phyloP scores from a whole-genome alignment of 2,329 filamentous ascomycete species.

The Byssoonygena ceratinophila region DNA sequence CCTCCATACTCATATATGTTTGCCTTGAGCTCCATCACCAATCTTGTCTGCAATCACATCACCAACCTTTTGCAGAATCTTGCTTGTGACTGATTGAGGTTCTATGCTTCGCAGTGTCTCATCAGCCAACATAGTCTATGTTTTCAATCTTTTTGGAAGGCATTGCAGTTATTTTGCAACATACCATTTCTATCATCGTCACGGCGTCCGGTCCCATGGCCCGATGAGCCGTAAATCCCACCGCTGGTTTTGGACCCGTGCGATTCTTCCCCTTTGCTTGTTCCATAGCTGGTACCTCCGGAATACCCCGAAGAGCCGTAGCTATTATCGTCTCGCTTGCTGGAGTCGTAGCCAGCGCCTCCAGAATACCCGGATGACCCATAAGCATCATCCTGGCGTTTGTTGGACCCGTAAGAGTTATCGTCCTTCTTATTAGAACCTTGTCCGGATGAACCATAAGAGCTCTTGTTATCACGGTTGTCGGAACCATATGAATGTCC shows the following conservation, averaged over 20 bases:
- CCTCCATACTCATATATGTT: neutral
- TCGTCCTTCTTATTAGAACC: slow-evolving; percentile 4
- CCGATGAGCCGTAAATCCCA: slow-evolving; percentile 3
- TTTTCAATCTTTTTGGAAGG: too few relatives aligned
- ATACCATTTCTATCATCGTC: slow-evolving; percentile 12
- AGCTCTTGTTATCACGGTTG: neutral
- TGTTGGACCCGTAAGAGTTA: slow-evolving; percentile 9
- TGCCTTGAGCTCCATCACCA: neutral
- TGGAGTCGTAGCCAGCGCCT: neutral
- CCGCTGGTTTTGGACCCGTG: slow-evolving; percentile 7
- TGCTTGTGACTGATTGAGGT: slow-evolving; percentile 1
- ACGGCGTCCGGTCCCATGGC: slow-evolving; percentile 1
- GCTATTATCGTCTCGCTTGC: neutral
- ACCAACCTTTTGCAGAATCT: slow-evolving; percentile 12
- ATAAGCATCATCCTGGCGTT: slow-evolving; percentile 1
- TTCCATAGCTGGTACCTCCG: neutral
- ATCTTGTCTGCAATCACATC: slow-evolving; percentile 11
- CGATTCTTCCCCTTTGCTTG: slow-evolving; percentile 3
- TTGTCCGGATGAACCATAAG: slow-evolving; percentile 4
- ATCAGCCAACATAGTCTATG: neutral
- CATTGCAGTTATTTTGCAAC: neutral
- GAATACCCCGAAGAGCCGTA: slow-evolving; percentile 6
- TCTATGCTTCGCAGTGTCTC: neutral
- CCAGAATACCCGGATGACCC: slow-evolving; percentile 1
- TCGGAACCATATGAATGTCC: neutral